These are phyloP conservation scores for Neolentinus lepideus DNA, from an alignment of 1,284 basidiomycete genomes.

Conservation along the genomic window DNA sequence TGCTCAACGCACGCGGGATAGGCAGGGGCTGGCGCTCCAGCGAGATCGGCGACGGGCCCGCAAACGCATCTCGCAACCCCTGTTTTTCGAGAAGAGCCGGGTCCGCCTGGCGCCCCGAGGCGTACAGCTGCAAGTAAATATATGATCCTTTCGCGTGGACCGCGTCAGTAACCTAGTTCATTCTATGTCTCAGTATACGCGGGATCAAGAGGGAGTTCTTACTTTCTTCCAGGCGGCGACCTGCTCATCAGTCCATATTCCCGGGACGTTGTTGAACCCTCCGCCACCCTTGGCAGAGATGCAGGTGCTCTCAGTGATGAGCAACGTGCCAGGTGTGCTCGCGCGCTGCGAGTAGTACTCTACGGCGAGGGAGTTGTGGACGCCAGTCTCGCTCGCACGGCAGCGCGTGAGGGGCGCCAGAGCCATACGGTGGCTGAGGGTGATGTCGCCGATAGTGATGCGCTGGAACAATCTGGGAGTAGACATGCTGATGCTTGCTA, in stretches of 20 bases:
- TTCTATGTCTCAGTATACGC: neutral
- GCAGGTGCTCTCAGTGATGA: conserved; percentile 27
- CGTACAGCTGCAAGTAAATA: conserved; percentile 33
- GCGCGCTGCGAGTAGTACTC: conserved; percentile 27
- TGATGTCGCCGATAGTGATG: neutral
- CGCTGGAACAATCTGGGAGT: neutral
- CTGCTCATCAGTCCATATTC: conserved; percentile 21
- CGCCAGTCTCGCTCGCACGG: conserved; percentile 15
- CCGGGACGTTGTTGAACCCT: conserved; percentile 17
- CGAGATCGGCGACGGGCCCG: conserved; percentile 32
- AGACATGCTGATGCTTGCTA: neutral
- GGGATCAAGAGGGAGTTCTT: neutral
- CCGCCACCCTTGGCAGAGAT: conserved; percentile 16
- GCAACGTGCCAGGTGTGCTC: conserved; percentile 19
- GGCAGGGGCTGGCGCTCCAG: conserved; percentile 25
- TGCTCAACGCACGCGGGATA: conserved; percentile 6
- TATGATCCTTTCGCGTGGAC: conserved; percentile 30
- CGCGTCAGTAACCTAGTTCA: conserved; percentile 23
- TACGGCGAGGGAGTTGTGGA: conserved; percentile 9
- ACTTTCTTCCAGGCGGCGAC: conserved; percentile 24
- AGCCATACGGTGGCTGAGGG: conserved; percentile 13
- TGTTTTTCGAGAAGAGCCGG: conserved; percentile 22
- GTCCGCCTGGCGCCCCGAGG: conserved; percentile 25
- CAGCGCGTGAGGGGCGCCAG: conserved; percentile 28
- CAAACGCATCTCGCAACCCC: conserved; percentile 26